phyloP scores from a whole-genome alignment of 768 basidiomycete species.

The Suillus weaverae region DNA sequence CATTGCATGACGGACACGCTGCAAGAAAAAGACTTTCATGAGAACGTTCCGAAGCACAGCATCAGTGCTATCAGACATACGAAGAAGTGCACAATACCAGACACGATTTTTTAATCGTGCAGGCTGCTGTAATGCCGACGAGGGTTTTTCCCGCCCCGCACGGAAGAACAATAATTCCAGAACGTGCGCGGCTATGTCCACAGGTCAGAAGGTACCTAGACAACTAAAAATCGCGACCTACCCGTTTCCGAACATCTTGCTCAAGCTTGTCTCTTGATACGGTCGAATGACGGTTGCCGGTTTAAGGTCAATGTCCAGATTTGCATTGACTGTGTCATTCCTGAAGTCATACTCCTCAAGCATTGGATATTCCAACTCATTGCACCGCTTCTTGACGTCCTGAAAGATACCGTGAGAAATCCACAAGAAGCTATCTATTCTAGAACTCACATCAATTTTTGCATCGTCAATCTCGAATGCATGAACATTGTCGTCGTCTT shows the following conservation, averaged over 20 bases:
- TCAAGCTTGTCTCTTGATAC: conserved; percentile 97
- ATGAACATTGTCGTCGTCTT: conserved; percentile 96
- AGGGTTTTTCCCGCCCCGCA: conserved; percentile 99
- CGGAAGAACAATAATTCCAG: conserved; percentile 96
- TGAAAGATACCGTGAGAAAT: conserved; percentile 30
- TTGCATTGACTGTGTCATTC: conserved; percentile 94
- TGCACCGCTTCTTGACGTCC: conserved; percentile 96
- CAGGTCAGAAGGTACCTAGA: conserved; percentile 7
- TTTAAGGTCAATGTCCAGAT: conserved; percentile 97
- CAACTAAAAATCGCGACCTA: conserved; percentile 29
- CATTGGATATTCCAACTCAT: conserved; percentile 96
- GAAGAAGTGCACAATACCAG: conserved; percentile 97
- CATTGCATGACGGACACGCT: conserved; percentile 98
- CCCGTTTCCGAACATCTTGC: conserved; percentile 99
- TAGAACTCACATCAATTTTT: conserved; percentile 78
- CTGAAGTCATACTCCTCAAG: conserved; percentile 99
- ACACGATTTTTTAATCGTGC: conserved; percentile 99
- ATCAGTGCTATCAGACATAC: conserved; percentile 49
- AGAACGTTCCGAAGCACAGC: not conserved
- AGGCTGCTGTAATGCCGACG: conserved; percentile 99
- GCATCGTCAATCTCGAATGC: conserved; percentile 94
- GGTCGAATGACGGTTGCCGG: conserved; percentile 96
- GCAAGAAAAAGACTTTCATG: conserved; percentile 6
- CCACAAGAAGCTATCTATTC: conserved; percentile 2
- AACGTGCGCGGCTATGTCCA: conserved; percentile 82